phyloP scores from a whole-genome alignment of 225 moss, liverwort and hornwort genomes.

The Lunularia cruciata region DNA sequence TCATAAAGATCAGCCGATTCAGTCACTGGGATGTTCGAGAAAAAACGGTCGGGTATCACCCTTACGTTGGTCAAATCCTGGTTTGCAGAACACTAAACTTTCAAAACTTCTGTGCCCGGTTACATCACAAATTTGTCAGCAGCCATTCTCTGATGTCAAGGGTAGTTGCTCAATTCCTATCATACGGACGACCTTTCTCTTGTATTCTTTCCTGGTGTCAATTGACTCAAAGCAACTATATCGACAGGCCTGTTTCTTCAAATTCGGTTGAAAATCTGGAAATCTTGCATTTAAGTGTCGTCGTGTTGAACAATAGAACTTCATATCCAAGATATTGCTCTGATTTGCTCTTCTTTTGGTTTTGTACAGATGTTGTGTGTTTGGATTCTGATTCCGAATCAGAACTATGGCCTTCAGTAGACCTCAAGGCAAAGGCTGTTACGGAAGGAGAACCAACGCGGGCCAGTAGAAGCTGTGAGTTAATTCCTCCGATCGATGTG shows the following conservation, averaged over 20 bases:
- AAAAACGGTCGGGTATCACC: too few species aligned
- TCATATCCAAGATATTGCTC: too few species aligned
- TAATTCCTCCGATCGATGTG: background rate
- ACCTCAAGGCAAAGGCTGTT: background rate
- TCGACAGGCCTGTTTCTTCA: background rate
- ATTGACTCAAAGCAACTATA: too few species aligned
- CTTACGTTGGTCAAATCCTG: too few species aligned
- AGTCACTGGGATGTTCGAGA: too few species aligned
- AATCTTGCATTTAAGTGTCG: background rate
- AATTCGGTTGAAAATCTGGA: background rate
- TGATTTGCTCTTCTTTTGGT: conserved; percentile 9
- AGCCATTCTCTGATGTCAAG: too few species aligned
- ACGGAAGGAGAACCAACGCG: background rate
- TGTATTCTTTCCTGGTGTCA: background rate
- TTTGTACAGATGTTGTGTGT: conserved; percentile 28
- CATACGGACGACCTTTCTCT: background rate
- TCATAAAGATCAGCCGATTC: too few species aligned
- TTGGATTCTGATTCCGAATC: conserved; percentile 44
- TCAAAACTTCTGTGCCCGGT: too few species aligned
- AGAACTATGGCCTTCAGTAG: background rate
- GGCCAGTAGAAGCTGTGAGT: background rate
- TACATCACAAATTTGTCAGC: too few species aligned
- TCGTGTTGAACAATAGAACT: too few species aligned
- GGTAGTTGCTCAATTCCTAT: too few species aligned
- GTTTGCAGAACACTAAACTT: too few species aligned